Conservation (phyloP, 202 grass and related monocot species). For the Cymbopogon flexuosus region DNA sequence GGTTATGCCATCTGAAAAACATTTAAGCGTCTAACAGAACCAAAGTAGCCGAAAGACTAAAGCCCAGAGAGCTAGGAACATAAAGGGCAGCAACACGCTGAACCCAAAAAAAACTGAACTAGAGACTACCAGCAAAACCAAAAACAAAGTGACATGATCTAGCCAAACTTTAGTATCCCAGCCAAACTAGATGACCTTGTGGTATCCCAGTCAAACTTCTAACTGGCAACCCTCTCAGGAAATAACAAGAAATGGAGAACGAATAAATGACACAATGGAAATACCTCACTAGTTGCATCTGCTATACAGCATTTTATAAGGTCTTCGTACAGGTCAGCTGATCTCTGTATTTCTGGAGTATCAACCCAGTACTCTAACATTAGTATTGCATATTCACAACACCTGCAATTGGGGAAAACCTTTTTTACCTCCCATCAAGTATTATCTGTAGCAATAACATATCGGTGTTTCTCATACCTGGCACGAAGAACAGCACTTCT, state of each 20-base stretch:
- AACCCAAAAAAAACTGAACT: too few relatives aligned
- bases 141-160: too few relatives aligned
- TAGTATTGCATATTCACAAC: constrained; percentile 83
- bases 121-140: too few relatives aligned
- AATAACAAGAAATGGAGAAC: background rate
- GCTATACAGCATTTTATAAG: constrained; percentile 80
- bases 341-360: constrained; percentile 84
- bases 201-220: background rate
- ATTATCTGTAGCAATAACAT: background rate
- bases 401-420: constrained; percentile 39
- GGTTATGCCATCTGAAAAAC: too few relatives aligned
- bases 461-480: constrained; percentile 46
- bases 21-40: too few relatives aligned
- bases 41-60: too few relatives aligned
- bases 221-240: background rate
- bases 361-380: constrained; percentile 85
- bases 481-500: constrained; percentile 68
- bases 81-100: too few relatives aligned
- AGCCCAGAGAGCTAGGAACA: too few relatives aligned
- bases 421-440: background rate
- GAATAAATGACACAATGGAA: background rate
- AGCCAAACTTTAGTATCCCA: too few relatives aligned
- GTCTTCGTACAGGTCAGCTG: constrained; percentile 70
- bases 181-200: background rate
- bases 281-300: constrained; percentile 86